phyloP scores from a whole-genome alignment of 257 asterid species.

The Jacaranda copaia region DNA sequence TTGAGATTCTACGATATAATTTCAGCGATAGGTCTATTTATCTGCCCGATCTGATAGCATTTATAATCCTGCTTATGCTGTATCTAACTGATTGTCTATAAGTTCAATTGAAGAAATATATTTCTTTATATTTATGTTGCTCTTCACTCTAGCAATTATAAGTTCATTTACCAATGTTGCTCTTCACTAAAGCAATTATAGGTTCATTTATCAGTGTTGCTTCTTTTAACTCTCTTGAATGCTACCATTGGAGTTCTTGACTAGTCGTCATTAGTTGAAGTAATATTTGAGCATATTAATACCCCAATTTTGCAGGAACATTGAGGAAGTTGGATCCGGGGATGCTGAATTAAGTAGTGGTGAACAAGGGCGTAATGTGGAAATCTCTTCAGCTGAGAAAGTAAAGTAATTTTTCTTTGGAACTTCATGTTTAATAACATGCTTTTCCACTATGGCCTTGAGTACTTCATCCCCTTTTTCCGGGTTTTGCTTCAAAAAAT shows the following conservation, averaged over 20 bases:
- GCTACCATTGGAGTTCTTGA: constrained; percentile 24
- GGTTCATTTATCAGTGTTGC: constrained; percentile 6
- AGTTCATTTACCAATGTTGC: constrained; percentile 5
- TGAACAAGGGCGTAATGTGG: constrained; percentile 57
- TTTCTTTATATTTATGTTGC: constrained; percentile 19
- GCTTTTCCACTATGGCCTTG: constrained; percentile 24
- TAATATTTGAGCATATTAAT: constrained; percentile 34
- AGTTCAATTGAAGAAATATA: constrained; percentile 24
- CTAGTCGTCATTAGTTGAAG: constrained; percentile 20
- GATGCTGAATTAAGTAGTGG: constrained; percentile 56
- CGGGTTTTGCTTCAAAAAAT: constrained; percentile 9
- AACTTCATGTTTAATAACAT: constrained; percentile 34
- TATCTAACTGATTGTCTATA: constrained; percentile 22
- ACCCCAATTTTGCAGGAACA: constrained; percentile 64
- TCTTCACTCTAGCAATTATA: constrained; percentile 9
- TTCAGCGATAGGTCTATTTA: constrained; percentile 4
- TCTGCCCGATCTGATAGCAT: constrained; percentile 11
- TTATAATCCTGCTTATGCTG: constrained; percentile 21
- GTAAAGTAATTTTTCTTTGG: constrained; percentile 60
- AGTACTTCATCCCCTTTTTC: constrained; percentile 26
- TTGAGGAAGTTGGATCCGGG: constrained; percentile 75
- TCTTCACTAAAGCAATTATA: constrained; percentile 10
- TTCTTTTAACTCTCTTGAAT: constrained; percentile 27
- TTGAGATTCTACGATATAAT: background rate
- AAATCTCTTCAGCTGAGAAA: constrained; percentile 62